Conservation (phyloP, 2,329 filamentous ascomycete genomes). For the Colletotrichum filicis region DNA sequence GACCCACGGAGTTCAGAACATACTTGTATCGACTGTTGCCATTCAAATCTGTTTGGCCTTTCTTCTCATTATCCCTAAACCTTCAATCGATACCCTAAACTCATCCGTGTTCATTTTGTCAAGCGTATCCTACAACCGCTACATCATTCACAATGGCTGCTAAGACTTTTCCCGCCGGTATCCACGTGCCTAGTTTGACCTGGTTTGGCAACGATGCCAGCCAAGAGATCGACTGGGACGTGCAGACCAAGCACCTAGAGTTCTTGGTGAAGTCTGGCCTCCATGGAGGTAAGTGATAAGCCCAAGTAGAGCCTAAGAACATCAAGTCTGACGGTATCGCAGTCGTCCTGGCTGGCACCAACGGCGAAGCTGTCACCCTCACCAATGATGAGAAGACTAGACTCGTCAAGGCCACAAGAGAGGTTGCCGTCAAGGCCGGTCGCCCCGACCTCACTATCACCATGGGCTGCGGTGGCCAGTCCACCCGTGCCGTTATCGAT, state of each 20-base stretch:
- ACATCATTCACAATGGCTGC: conserved; percentile 43
- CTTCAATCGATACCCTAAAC: not conserved
- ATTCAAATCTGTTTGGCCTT: not conserved
- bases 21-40: conserved; percentile 7
- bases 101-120: not conserved
- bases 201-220: conserved; percentile 59
- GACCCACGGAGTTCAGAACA: conserved; percentile 26
- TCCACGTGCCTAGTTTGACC: conserved; percentile 67
- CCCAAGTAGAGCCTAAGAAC: not conserved
- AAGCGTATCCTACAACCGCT: not conserved
- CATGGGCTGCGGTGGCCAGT: conserved; percentile 73
- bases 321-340: not conserved
- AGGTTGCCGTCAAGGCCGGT: conserved; percentile 66
- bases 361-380: conserved; percentile 79
- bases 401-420: conserved; percentile 70
- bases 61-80: not conserved
- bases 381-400: conserved; percentile 71
- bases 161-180: conserved; percentile 57
- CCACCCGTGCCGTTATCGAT: conserved; percentile 73
- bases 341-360: conserved; percentile 77
- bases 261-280: conserved; percentile 65
- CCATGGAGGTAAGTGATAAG: conserved; percentile 53
- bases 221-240: conserved; percentile 67
- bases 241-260: conserved; percentile 63
- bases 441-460: conserved; percentile 71